These are phyloP conservation scores for Ulmus americana DNA, from an alignment of 331 rosid genomes.

Conservation along the genomic window DNA sequence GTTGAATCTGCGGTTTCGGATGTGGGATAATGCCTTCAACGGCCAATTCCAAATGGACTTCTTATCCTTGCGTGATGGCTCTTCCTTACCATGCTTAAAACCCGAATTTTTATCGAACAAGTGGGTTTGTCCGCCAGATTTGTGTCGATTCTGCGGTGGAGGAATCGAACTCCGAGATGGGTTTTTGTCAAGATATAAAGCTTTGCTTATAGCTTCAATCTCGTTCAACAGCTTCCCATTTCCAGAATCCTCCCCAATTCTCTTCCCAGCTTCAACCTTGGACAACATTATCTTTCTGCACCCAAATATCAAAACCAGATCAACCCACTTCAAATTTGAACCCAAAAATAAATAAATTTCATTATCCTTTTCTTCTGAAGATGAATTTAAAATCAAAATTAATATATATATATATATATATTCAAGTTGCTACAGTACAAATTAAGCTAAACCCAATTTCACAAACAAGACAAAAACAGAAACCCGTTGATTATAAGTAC, in stretches of 20 bases:
- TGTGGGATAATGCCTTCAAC: conserved; percentile 50
- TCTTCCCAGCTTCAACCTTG: conserved; percentile 56
- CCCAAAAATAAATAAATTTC: not conserved
- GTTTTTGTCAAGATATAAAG: conserved; percentile 49
- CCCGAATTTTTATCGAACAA: conserved; percentile 41
- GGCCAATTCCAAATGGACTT: conserved; percentile 80
- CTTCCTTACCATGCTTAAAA: conserved; percentile 36
- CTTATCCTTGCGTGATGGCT: conserved; percentile 55
- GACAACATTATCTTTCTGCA: conserved; percentile 38
- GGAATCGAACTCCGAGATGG: conserved; percentile 36
- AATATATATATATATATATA: not conserved
- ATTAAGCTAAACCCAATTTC: not conserved
- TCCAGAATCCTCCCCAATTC: conserved; percentile 44
- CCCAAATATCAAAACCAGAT: conserved; percentile 14
- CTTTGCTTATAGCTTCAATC: conserved; percentile 75
- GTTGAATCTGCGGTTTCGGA: conserved; percentile 49
- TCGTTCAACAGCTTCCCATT: conserved; percentile 64
- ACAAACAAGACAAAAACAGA: not conserved
- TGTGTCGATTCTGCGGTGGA: conserved; percentile 27
- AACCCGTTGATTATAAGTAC: conserved; percentile 29
- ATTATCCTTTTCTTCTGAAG: not conserved
- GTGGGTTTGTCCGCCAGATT: conserved; percentile 33
- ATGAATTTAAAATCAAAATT: not conserved
- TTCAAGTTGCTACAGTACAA: not conserved
- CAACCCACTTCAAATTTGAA: conserved; percentile 18